A percentile compares a stretch with the other conserved stretches of the same genome.
Evolutionary conservation across 202 grass and related monocot species (phyloP).

Genomic region (Eragrostis tef): DNA sequence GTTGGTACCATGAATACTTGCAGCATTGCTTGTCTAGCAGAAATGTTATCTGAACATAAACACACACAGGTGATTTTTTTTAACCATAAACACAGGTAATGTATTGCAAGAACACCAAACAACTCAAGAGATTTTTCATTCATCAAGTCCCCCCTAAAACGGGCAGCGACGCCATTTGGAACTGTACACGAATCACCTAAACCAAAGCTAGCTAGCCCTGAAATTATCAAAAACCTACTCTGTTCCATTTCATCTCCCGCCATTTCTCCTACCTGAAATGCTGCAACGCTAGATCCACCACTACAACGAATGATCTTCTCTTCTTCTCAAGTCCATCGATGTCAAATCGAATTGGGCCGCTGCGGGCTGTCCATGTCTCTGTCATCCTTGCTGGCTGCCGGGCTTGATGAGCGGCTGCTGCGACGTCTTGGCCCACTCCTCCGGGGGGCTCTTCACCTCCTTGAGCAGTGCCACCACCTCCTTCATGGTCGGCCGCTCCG

Average conservation of each 20-base stretch:
- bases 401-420: constrained; percentile 84
- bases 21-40: background rate
- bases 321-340: background rate
- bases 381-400: constrained; percentile 57
- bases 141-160: constrained; percentile 42
- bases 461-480: constrained; percentile 91
- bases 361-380: background rate
- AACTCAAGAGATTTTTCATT: constrained; percentile 39
- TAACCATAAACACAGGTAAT: background rate
- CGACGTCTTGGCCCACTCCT: constrained; percentile 91
- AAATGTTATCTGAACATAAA: background rate
- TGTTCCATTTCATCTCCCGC: constrained; percentile 17
- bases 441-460: constrained; percentile 91
- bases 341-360: background rate
- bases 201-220: constrained; percentile 54
- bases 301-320: constrained; percentile 11
- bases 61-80: no score
- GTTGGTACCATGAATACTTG: background rate
- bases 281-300: constrained; percentile 9
- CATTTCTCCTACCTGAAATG: constrained; percentile 17
- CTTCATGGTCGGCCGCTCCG: constrained; percentile 92
- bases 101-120: constrained; percentile 41
- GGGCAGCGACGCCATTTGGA: constrained; percentile 40
- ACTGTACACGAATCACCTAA: constrained; percentile 61
- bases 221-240: constrained; percentile 52